Conservation (phyloP, 2,329 filamentous ascomycete genomes). For the Sarocladium oryzae region DNA sequence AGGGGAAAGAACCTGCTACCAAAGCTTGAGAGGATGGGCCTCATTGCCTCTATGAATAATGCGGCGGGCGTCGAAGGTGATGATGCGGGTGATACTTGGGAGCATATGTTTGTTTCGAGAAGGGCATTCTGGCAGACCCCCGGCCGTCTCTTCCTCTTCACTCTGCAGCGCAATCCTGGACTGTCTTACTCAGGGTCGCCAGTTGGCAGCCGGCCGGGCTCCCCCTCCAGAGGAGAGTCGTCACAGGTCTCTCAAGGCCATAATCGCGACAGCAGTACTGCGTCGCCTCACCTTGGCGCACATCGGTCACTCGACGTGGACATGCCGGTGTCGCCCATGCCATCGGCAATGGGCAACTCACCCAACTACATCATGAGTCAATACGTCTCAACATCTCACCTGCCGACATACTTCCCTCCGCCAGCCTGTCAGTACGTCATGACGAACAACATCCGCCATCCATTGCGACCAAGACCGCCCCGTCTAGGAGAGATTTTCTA, state of each 20-base stretch:
- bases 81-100: conserved; percentile 61
- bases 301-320: neutral
- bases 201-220: conserved; percentile 45
- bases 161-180: conserved; percentile 54
- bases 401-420: conserved; percentile 88
- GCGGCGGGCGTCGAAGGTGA: conserved; percentile 61
- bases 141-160: conserved; percentile 80
- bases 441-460: conserved; percentile 75
- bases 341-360: conserved; percentile 23
- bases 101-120: conserved; percentile 73
- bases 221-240: conserved; percentile 35
- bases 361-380: conserved; percentile 51
- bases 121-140: conserved; percentile 90
- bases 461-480: conserved; percentile 79
- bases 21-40: conserved; percentile 89
- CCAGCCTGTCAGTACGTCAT: conserved; percentile 74
- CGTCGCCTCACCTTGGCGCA: neutral
- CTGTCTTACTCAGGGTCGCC: conserved; percentile 44
- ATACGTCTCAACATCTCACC: conserved; percentile 74
- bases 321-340: conserved; percentile 19
- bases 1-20: conserved; percentile 75
- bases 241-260: conserved; percentile 13
- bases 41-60: conserved; percentile 71
- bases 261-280: neutral
- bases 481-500: conserved; percentile 91